These are phyloP conservation scores for Eleusine indica DNA, from an alignment of 176 grass and related monocot genomes.

Conservation along the genomic window DNA sequence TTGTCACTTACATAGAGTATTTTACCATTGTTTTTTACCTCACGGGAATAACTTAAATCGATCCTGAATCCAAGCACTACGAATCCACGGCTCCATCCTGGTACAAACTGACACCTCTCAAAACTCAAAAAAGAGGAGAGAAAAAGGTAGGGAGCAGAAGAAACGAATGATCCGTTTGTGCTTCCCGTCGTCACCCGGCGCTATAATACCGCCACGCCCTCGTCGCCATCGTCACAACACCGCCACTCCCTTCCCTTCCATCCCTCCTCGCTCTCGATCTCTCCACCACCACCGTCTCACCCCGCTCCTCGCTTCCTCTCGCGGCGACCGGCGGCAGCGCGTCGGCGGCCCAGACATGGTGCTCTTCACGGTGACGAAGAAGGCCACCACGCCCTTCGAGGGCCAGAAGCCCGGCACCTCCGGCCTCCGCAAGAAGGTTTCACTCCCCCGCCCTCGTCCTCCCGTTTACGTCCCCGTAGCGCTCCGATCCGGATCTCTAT, in stretches of 20 bases:
- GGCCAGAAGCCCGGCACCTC: constrained; percentile 99
- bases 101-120: not conserved
- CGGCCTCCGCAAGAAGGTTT: constrained; percentile 94
- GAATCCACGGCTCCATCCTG: not conserved
- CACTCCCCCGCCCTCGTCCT: not conserved
- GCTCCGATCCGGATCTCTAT: constrained; percentile 7
- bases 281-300: constrained; percentile 29
- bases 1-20: no score
- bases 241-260: constrained; percentile 38
- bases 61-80: not conserved
- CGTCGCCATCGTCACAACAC: constrained; percentile 48
- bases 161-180: constrained; percentile 6
- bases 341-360: constrained; percentile 50
- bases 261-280: constrained; percentile 46
- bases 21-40: not conserved
- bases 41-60: not conserved
- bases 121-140: not conserved
- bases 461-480: not conserved
- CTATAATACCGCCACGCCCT: constrained; percentile 59
- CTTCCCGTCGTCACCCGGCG: constrained; percentile 11
- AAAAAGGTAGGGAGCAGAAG: not conserved
- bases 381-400: constrained; percentile 75
- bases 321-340: not conserved
- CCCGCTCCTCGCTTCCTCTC: not conserved
- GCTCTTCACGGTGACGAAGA: constrained; percentile 57